Evolutionary conservation across 139 green algal genomes (phyloP), one percentile per base, ranked within the genome.

Genomic region (Coccomyxa sp.): DNA sequence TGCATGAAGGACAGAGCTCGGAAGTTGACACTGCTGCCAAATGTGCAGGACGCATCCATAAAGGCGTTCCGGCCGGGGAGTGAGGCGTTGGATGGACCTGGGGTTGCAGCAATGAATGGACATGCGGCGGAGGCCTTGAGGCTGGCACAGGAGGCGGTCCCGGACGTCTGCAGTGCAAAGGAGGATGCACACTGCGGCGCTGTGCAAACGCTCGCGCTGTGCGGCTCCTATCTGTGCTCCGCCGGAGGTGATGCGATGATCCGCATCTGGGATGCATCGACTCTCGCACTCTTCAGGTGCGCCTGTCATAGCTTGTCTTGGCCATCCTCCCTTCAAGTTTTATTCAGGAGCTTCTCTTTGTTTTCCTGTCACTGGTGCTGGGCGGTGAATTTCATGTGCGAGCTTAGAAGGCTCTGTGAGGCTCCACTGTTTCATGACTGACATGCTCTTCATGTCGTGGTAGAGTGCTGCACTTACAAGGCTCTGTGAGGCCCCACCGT

Each of bases 151-250:
- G 18, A 25, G 63, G 63, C 18, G 63, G 63, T 71, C 63, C 63
- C 63, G 21, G 38, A 80, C 76, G 11, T 60, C 12, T 27, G 18
- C 76, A 80, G 76, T 17, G 14, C 51, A 14, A 57, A 58, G n/a
- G 67, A 79, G 45, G 82, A 91, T 63, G 85, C 80, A 12, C 91
- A 94, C 85, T 92, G 88, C 80, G 80, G 84, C 60, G 85, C 86
- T 21, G 87, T 98, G 11, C 93, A 94, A 30, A 86, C 87, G 17
- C 85, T 98, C 57, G 91, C 90, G 38, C 58, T 89, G 14, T 92
- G 89, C 80, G 79, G 78, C 25, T 71, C 68, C 0, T 89, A 88
- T 77, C 67, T 95, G 27, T 91, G 84, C 81, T 84, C 79, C 25
- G 88, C 85, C 21, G 84, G 83, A 38, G 82, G 83, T 45, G 92